Evolutionary conservation across 352 stramenopile species (phyloP), one percentile per base, ranked within the genome.

Genomic region (Phytophthora cactorum): DNA sequence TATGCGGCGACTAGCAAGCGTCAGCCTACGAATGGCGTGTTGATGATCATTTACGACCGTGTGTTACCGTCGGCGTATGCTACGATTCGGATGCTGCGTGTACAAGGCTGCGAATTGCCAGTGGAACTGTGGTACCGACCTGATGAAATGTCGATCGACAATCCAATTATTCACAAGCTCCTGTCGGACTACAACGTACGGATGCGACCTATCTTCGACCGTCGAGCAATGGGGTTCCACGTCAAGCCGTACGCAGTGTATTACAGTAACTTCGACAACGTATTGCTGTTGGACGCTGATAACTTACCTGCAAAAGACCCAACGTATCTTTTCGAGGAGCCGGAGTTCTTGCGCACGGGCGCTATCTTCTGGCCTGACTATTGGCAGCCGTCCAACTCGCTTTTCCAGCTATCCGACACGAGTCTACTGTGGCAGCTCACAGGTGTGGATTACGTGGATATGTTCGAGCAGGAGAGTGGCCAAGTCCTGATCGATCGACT

Each of bases 281-380:
- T 95, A 7, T 63, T 96, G 60, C 73, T 96, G 25, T 52, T 96
- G 29, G 87, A 96, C 56, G 83, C 84, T 1, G 89, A 96, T 69
- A 96, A 95, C 31, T 72, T 95, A 28, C 82, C 89, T 2, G 73
- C 84, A 1, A 86, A 86, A 56, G 89, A 96, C 74, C 89, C 89
- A 31, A 91, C 83, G 17, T 95, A 94, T 64, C 65, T 96, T 29
- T 96, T 96, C 46, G 82, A 93, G 36, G 80, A 91, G 8, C 82
- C 80, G 2, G 83, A 91, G 67, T 95, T 95, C 32, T 31, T 90
- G 25, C 64, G 67, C 9, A 92, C 85, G 0, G 88, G 89, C 36
- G 89, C 89, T 27, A 84, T 95, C 56, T 96, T 95, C 63, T 96
- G 89, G 87, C 87, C 87, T 3, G 87, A 95, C 64, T 94, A 87